phyloP scores from a whole-genome alignment of 2,329 filamentous ascomycete genomes.

The Pseudopithomyces maydicus region DNA sequence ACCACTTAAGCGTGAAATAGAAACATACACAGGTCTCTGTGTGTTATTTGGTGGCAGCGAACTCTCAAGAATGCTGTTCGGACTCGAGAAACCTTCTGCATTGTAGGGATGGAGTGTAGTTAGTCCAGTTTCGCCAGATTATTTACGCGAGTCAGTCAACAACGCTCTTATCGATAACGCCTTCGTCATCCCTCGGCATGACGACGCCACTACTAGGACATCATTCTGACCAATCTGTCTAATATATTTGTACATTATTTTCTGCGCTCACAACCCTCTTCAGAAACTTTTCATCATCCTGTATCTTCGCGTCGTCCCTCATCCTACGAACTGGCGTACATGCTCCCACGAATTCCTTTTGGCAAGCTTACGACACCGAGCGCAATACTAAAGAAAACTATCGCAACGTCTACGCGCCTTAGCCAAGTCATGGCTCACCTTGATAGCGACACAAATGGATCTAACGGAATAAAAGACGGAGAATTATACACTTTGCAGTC shows the following conservation, averaged over 20 bases:
- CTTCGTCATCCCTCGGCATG: constrained; percentile 17
- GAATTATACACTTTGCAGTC: constrained; percentile 50
- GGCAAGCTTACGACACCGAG: background rate
- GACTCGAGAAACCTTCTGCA: background rate
- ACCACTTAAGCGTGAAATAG: background rate
- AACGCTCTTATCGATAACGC: constrained; percentile 15
- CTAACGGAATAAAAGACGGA: constrained; percentile 15
- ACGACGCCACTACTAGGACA: constrained; percentile 11
- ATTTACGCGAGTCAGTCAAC: constrained; percentile 16
- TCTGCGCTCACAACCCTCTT: background rate
- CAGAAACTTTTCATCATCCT: background rate
- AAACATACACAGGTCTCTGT: background rate
- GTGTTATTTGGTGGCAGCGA: background rate
- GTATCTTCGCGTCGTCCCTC: background rate
- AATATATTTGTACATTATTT: background rate
- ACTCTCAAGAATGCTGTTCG: background rate
- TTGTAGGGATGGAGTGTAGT: background rate
- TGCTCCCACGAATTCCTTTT: constrained; percentile 17
- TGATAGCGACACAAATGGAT: constrained; percentile 26
- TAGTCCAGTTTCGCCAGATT: background rate
- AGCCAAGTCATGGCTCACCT: constrained; percentile 53
- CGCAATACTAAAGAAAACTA: constrained; percentile 5
- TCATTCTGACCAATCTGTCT: constrained; percentile 9
- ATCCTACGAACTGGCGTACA: constrained; percentile 2
- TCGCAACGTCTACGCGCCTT: constrained; percentile 39